Evolutionary conservation across 495 filamentous ascomycete genomes (phyloP), one percentile per base, ranked within the genome.

Genomic region (Cetradonia linearis): DNA sequence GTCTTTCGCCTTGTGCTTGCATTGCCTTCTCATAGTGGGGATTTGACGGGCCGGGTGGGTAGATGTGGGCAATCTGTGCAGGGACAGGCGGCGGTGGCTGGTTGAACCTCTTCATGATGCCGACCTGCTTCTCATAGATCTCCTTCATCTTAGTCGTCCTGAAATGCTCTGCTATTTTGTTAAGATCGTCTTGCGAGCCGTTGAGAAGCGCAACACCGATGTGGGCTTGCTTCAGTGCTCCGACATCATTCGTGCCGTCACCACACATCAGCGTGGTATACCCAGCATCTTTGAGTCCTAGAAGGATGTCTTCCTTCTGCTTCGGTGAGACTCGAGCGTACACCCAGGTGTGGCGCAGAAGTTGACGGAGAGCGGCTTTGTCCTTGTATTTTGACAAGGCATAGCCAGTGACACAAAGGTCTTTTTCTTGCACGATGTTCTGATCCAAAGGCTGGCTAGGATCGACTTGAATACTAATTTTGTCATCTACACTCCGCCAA

Each of bases 181-280:
- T 85, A 42, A 99, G 78, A 69, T 96, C 93, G 3, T 96, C 86
- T 68, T 84, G 85, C 2, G 93, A 92, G 34, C 93, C 93, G 70
- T 99, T 99, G 60, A 99, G 81, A 38, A 99, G 84, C 14, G 93
- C 93, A 64, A 97, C 88, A 68, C 93, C 93, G 59, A 99, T 87
- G 66, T 99, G 94, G 28, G 93, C 94, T 77, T 99, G 93, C 78
- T 99, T 99, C 69, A 99, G 75, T 36, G 93, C 93, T 46, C 93
- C 93, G 55, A 99, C 93, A 70, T 99, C 93, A 69, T 99, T 99
- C 54, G 93, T 99, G 62, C 93, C 93, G 68, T 99, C 93, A 69
- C 93, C 93, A 64, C 92, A 95, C 93, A 99, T 99, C 66, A 97
- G 80, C 18, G 93, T 99, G 36, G 91, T 95, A 75, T 99, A 99